Evolutionary conservation across 1,139 yeast genomes (phyloP), one percentile per base, ranked within the genome.

Genomic region (Suhomyces bribrorum): DNA sequence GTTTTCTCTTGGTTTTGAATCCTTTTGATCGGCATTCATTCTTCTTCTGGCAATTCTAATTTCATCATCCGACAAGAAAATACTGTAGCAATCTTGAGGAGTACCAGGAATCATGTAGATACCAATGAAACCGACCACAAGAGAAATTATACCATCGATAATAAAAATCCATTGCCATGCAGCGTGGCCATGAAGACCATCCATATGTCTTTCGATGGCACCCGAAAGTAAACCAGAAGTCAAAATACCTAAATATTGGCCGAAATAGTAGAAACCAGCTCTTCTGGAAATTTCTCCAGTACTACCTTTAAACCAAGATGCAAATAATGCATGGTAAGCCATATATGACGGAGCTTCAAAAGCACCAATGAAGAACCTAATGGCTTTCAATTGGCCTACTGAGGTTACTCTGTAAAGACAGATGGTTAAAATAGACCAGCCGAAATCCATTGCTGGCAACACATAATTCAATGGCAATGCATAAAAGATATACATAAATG

Each of bases 131-230:
- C 85, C 88, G 37, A 84, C 78, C 3, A 66, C 75, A 23, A 82
- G 52, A 2, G 88, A 77, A 28, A 82, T 67, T 32, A 79, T 58
- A 7, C 83, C 85, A 57, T 83, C 88, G 46, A 83, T 72, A 43
- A 84, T 74, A 53, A 80, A 83, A 61, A 81, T 77, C 88, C 89
- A 83, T 61, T 81, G 73, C 89, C 89, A 83, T 9, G 86, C 80
- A 24, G 62, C 70, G 24, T 78, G 61, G 1, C 86, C 83, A 40
- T 59, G 57, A 5, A 56, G 58, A 22, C 78, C 79, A 39, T 69
- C 63, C 50, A 83, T 57, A 17, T 59, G 50, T 34, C 74, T 60
- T 50, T 65, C 77, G 33, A 81, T 75, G 6, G 81, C 77, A n/a
- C 83, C 77, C 36, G 83, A 83, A 24, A 83, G 61, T 36, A 81